A percentile compares a stretch with the other conserved stretches of the same genome.
These are phyloP conservation scores for Corrigiola litoralis DNA, from an alignment of 179 eudicot species.

Conservation along the genomic window DNA sequence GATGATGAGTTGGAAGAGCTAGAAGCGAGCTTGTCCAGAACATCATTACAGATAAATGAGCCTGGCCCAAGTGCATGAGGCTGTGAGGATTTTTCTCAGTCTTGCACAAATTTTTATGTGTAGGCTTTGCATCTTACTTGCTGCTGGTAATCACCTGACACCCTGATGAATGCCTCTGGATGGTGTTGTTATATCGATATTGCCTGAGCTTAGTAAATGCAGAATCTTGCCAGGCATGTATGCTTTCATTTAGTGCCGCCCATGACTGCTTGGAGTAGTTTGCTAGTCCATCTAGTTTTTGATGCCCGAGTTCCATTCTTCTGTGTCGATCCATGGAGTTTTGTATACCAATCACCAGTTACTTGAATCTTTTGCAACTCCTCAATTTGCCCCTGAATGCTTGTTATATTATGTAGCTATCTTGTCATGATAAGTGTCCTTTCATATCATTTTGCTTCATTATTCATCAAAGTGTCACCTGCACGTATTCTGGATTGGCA, in stretches of 20 bases:
- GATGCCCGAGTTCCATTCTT: constrained; percentile 13
- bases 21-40: constrained; percentile 83
- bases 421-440: not conserved
- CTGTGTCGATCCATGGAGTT: constrained; percentile 1
- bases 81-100: constrained; percentile 5
- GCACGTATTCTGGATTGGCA: too few species aligned
- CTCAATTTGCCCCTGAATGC: constrained; percentile 6
- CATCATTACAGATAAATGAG: constrained; percentile 71
- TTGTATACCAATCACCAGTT: not conserved
- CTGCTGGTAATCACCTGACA: not conserved
- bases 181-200: not conserved
- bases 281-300: constrained; percentile 19
- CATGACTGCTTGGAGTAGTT: constrained; percentile 3
- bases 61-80: constrained; percentile 35
- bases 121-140: constrained; percentile 5
- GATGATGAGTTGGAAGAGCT: constrained; percentile 83
- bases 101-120: constrained; percentile 16
- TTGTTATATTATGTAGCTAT: not conserved
- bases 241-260: constrained; percentile 4
- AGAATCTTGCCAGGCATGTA: constrained; percentile 1
- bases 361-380: not conserved
- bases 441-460: not conserved
- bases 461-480: too few species aligned
- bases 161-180: not conserved
- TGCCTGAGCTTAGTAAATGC: not conserved